Evolutionary conservation across 495 filamentous ascomycete species (phyloP).

Genomic region (Gamarada debralockiae): DNA sequence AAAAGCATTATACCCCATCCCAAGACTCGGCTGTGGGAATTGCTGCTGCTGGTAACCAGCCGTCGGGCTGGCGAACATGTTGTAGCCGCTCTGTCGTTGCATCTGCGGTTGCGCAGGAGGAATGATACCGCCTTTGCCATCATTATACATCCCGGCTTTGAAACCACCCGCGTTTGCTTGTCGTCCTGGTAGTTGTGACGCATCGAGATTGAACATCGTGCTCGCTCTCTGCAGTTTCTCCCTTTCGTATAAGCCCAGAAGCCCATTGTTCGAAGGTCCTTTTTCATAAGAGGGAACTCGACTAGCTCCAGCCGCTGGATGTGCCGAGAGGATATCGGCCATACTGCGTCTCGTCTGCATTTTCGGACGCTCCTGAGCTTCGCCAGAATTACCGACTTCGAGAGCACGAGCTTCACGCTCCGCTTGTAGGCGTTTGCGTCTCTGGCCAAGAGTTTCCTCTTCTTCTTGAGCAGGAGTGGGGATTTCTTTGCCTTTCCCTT

Average conservation of each 20-base stretch:
- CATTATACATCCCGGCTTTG: conserved; percentile 47
- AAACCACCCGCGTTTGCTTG: conserved; percentile 40
- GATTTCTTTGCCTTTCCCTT: conserved; percentile 22
- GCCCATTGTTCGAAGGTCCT: conserved; percentile 20
- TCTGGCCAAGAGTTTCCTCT: conserved; percentile 88
- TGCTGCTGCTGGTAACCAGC: background rate
- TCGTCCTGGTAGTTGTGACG: background rate
- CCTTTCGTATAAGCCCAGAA: conserved; percentile 31
- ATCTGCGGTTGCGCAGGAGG: conserved; percentile 3
- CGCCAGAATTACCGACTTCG: conserved; percentile 34
- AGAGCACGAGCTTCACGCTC: conserved; percentile 56
- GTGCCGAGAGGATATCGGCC: conserved; percentile 57
- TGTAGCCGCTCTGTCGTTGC: conserved; percentile 2
- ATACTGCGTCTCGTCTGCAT: conserved; percentile 54
- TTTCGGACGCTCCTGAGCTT: conserved; percentile 29
- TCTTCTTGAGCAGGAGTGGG: conserved; percentile 41
- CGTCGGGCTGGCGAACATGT: conserved; percentile 8
- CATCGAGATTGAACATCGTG: conserved; percentile 28
- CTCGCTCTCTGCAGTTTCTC: conserved; percentile 12
- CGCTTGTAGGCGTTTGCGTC: conserved; percentile 73
- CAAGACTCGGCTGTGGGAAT: conserved; percentile 21
- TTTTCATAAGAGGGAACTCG: conserved; percentile 8
- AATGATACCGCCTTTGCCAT: conserved; percentile 39
- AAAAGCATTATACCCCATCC: conserved; percentile 5
- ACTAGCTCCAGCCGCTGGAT: conserved; percentile 35